Conservation (phyloP, 2,329 filamentous ascomycete species). For the Xylaria sp. region DNA sequence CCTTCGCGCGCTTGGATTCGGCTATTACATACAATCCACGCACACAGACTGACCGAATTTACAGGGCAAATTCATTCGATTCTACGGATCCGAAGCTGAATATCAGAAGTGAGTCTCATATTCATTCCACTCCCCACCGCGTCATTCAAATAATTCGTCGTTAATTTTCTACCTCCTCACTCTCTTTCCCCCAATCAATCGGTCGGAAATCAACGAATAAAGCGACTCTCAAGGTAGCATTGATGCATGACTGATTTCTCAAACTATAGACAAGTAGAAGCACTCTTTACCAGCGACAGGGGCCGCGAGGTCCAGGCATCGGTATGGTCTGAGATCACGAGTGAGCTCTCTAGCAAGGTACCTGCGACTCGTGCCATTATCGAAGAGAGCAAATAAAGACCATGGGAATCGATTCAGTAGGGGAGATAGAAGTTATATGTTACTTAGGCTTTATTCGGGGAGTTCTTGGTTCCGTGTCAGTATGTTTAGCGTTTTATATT, state of each 20-base stretch:
- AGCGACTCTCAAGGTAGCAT: neutral
- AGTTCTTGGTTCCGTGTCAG: neutral
- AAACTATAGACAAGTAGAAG: conserved; percentile 32
- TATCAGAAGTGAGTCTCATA: conserved; percentile 37
- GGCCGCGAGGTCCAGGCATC: conserved; percentile 40
- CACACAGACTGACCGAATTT: conserved; percentile 3
- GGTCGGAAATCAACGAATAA: neutral
- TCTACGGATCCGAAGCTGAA: conserved; percentile 41
- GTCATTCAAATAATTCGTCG: neutral
- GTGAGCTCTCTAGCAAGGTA: conserved; percentile 40
- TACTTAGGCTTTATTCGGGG: neutral
- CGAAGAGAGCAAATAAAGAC: neutral
- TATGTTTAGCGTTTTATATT: neutral
- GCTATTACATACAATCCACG: neutral
- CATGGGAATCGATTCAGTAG: neutral
- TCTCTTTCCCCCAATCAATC: neutral
- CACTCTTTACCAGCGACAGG: conserved; percentile 32
- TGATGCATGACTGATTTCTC: neutral
- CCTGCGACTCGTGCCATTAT: conserved; percentile 35
- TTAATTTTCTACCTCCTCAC: neutral
- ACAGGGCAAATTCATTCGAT: conserved; percentile 44
- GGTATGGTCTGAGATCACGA: conserved; percentile 44
- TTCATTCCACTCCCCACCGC: neutral
- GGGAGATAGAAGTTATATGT: neutral
- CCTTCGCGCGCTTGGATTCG: neutral